phyloP scores from a whole-genome alignment of 2,329 filamentous ascomycete species.

The Pseudonectria foliicola region DNA sequence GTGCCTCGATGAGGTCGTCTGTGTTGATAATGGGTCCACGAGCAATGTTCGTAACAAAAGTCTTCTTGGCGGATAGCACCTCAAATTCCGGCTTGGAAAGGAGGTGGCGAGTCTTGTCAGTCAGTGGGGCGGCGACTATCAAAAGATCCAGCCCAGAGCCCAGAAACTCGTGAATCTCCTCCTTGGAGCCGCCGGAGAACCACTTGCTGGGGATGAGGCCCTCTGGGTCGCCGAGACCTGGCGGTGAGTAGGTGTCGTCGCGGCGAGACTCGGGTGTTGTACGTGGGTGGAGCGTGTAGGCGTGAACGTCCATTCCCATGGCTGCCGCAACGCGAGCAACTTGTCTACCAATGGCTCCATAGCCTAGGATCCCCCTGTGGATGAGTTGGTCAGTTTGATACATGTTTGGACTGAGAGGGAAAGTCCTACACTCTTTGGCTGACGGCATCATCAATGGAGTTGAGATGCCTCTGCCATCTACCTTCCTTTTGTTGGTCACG shows the following conservation, averaged over 20 bases:
- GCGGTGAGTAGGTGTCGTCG: slow-evolving; percentile 61
- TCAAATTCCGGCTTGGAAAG: slow-evolving; percentile 45
- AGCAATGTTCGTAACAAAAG: slow-evolving; percentile 65
- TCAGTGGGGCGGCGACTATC: slow-evolving; percentile 45
- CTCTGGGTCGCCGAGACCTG: slow-evolving; percentile 52
- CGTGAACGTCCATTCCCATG: slow-evolving; percentile 65
- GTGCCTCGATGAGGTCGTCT: slow-evolving; percentile 53
- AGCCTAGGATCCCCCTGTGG: slow-evolving; percentile 44
- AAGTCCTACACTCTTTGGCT: slow-evolving; percentile 41
- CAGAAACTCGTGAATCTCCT: slow-evolving; percentile 44
- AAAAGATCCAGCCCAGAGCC: slow-evolving; percentile 44
- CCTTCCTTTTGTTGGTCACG: slow-evolving; percentile 36
- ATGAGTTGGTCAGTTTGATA: neutral
- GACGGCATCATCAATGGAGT: slow-evolving; percentile 36
- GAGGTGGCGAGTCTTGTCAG: slow-evolving; percentile 38
- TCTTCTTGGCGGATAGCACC: slow-evolving; percentile 37
- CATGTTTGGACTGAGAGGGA: rapidly evolving
- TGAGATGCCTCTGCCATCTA: slow-evolving; percentile 33
- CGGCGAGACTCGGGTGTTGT: slow-evolving; percentile 55
- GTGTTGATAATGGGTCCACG: slow-evolving; percentile 47
- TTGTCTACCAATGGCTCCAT: slow-evolving; percentile 48
- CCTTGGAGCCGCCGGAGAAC: slow-evolving; percentile 39
- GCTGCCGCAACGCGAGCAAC: slow-evolving; percentile 51
- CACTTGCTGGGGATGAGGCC: slow-evolving; percentile 43
- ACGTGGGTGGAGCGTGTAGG: slow-evolving; percentile 67